Percentiles rank a stretch among this genome's conserved stretches.
Evolutionary conservation across 139 green algal genomes (phyloP).

Genomic region (Desmodesmus armatus): DNA sequence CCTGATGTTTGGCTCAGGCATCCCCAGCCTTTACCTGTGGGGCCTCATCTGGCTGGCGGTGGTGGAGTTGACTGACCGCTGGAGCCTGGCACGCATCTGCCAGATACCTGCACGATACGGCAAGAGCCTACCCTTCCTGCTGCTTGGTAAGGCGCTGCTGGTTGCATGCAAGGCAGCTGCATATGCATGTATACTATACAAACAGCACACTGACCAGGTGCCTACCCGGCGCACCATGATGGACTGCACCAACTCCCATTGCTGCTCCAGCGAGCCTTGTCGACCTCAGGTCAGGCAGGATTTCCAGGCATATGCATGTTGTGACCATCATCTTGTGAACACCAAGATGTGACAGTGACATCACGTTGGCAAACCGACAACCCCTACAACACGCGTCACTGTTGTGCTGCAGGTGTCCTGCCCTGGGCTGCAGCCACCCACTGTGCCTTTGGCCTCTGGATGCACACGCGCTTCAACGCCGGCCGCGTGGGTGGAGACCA

Average conservation of each 20-base stretch:
- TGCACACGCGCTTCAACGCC: conserved; percentile 67
- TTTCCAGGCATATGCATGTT: too few species aligned
- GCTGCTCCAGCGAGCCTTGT: background rate
- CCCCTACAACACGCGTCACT: background rate
- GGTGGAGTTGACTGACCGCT: conserved; percentile 50
- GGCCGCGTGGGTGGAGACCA: background rate
- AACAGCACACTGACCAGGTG: background rate
- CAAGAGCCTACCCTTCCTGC: conserved; percentile 46
- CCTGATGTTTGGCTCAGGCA: conserved; percentile 63
- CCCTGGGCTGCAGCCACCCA: conserved; percentile 59
- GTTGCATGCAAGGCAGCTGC: background rate
- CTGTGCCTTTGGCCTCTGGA: conserved; percentile 66
- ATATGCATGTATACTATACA: background rate
- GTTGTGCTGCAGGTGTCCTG: conserved; percentile 50
- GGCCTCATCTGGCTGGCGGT: conserved; percentile 45
- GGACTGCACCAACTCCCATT: background rate
- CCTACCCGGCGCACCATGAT: too few species aligned
- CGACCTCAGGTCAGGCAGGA: too few species aligned
- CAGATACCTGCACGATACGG: conserved; percentile 45
- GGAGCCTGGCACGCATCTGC: conserved; percentile 48
- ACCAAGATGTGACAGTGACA: too few species aligned
- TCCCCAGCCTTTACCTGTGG: conserved; percentile 57
- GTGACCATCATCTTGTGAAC: too few species aligned
- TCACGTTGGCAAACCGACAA: too few species aligned
- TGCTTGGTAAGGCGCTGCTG: conserved; percentile 48